A percentile compares a stretch with the other conserved stretches of the same genome.
phyloP scores from a whole-genome alignment of 345 rosid genomes.

The Cardamine resedifolia region DNA sequence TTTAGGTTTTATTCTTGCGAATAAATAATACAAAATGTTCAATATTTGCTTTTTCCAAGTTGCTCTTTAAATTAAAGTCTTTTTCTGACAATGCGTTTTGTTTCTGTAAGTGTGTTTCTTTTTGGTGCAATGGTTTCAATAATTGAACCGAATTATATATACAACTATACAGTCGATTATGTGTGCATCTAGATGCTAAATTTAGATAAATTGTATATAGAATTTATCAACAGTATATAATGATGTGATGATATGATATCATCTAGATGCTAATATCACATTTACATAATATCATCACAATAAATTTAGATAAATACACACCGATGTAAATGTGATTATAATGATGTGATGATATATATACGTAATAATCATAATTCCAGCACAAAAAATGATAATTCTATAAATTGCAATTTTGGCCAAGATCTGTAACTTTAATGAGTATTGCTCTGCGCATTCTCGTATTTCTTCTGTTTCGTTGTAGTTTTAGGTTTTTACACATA shows the following conservation, averaged over 20 bases:
- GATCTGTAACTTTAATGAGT: neutral
- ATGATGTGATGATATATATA: no score
- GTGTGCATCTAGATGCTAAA: neutral
- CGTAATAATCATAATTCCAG: neutral
- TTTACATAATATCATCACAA: no score
- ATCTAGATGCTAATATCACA: no score
- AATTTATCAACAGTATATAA: no score
- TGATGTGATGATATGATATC: no score
- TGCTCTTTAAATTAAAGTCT: neutral
- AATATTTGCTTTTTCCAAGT: neutral
- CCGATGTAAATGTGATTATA: no score
- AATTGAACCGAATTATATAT: neutral
- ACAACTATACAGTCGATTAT: neutral
- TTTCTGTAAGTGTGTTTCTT: neutral
- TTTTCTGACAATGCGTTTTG: neutral
- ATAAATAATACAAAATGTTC: neutral
- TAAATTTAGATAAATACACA: no score
- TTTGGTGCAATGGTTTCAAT: neutral
- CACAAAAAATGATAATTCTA: neutral
- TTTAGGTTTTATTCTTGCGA: neutral
- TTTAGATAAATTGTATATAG: no score
- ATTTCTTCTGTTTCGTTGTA: no score
- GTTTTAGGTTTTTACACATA: no score
- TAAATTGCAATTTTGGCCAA: neutral
- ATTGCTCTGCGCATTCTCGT: neutral